Base-by-base conservation (phyloP, 331 rosid genomes). In the Arachis monticola region DNA sequence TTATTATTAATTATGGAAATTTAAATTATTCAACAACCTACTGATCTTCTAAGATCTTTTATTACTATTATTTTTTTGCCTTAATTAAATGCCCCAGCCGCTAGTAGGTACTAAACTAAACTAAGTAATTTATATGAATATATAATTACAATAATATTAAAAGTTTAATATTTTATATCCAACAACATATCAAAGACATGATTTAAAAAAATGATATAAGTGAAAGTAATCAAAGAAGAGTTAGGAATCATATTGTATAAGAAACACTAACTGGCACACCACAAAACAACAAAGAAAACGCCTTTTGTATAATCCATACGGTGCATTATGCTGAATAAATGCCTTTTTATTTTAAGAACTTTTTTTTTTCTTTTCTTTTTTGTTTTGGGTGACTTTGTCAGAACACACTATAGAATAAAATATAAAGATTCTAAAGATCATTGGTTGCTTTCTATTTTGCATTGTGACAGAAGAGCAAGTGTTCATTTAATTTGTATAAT, bases 201-300 rank as follows among this genome's bases (percentile, higher is more conserved):
- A 74, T 55, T 68, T 63, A 47, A 22, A 64, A 38, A 32, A 3
- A 32, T 32, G 38, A 32, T 32, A 69, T 58, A 75, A 70, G 67
- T 57, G 62, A 47, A 71, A 66, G 62, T 7, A 42, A 47, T 70
- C 0, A 69, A 62, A 69, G 68, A 80, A 75, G 42, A 71, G 70
- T 77, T 35, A 76, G 53, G 6, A 70, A 10, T 12, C 74, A 60
- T 5, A 5, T 76, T 64, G 65, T 64, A 75, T 10, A 63, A 48
- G 81, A 69, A 81, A 64, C 11, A 51, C 81, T 70, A 81, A 76
- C 60, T 80, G 73, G 47, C 52, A 45, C 17, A 38, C 14, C 53
- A 65, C 60, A 58, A 68, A 52, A 45, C 57, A 74, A 74, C 77
- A 74, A 75, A 64, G 6, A 55, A 75, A 70, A 57, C 70, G 70